Evolutionary conservation across 192 early-diverging fungal species (phyloP).

Genomic region (Rhizoclosmatium globosum): DNA sequence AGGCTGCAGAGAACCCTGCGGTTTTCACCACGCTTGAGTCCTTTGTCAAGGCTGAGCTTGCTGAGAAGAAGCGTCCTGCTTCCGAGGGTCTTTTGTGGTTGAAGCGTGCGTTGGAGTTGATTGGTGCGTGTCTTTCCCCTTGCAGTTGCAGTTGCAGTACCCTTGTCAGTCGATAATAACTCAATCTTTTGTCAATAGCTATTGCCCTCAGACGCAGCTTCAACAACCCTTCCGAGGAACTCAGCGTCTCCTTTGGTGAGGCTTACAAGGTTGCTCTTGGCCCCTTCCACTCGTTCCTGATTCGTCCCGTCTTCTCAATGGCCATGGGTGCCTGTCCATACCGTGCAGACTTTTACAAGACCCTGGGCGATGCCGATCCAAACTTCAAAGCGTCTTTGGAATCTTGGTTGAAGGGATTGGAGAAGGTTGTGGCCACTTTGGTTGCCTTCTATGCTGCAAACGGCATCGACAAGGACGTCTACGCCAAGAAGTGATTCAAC

Average conservation of each 20-base stretch:
- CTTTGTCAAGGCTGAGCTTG: slow-evolving; percentile 75
- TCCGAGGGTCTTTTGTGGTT: slow-evolving; percentile 95
- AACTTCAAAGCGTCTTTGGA: slow-evolving; percentile 66
- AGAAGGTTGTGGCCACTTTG: slow-evolving; percentile 72
- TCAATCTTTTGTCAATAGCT: neutral
- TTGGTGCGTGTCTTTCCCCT: slow-evolving; percentile 18
- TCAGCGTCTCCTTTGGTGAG: slow-evolving; percentile 50
- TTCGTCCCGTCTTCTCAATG: slow-evolving; percentile 67
- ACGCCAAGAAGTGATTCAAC: neutral
- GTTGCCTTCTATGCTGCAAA: slow-evolving; percentile 5
- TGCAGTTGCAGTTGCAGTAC: neutral
- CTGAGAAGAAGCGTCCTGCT: slow-evolving; percentile 84
- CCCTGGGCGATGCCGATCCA: slow-evolving; percentile 71
- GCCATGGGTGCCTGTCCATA: slow-evolving; percentile 94
- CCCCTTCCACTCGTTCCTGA: slow-evolving; percentile 57
- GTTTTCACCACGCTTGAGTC: slow-evolving; percentile 83
- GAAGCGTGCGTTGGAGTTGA: slow-evolving; percentile 68
- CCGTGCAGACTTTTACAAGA: slow-evolving; percentile 87
- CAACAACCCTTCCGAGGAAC: slow-evolving; percentile 55
- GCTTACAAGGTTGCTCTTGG: slow-evolving; percentile 55
- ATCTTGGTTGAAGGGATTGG: slow-evolving; percentile 79
- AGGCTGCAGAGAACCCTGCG: slow-evolving; percentile 71
- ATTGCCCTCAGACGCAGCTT: slow-evolving; percentile 53
- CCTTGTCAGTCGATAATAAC: neutral
- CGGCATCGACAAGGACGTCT: slow-evolving; percentile 30